These are phyloP conservation scores for Dalechampia spathulata DNA, from an alignment of 441 rosid genomes.

Conservation along the genomic window DNA sequence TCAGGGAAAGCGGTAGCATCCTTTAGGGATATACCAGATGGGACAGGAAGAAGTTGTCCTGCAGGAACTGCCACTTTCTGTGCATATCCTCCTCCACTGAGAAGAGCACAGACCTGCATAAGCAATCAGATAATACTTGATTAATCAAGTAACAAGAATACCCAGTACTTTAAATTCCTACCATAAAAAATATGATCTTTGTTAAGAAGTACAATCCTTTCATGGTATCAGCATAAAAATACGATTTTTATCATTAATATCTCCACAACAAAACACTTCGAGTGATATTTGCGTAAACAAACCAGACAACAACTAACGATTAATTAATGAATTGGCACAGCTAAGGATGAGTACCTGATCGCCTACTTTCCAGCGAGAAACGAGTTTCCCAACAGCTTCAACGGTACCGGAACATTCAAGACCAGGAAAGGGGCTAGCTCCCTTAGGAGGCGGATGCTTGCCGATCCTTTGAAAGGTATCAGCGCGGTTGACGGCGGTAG, in stretches of 20 bases:
- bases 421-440: conserved; percentile 66
- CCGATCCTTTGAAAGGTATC: conserved; percentile 73
- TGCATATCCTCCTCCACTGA: conserved; percentile 86
- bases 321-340: too few relatives aligned
- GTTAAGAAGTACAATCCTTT: too few relatives aligned
- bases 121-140: background rate
- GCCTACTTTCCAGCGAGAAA: conserved; percentile 77
- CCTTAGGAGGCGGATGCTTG: conserved; percentile 67
- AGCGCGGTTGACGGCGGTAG: conserved; percentile 75
- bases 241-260: too few relatives aligned
- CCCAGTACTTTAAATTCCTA: too few relatives aligned
- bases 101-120: conserved; percentile 76
- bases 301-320: too few relatives aligned
- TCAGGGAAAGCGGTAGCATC: conserved; percentile 86
- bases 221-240: too few relatives aligned
- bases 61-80: conserved; percentile 85
- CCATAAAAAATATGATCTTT: too few relatives aligned
- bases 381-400: conserved; percentile 48
- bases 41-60: conserved; percentile 68
- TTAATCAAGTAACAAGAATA: too few relatives aligned
- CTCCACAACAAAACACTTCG: too few relatives aligned
- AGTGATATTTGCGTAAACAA: too few relatives aligned
- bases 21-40: conserved; percentile 50
- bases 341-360: conserved; percentile 45
- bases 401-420: conserved; percentile 91